Evolutionary conservation across 2,329 filamentous ascomycete species (phyloP).

Genomic region (Escovopsis sp.): DNA sequence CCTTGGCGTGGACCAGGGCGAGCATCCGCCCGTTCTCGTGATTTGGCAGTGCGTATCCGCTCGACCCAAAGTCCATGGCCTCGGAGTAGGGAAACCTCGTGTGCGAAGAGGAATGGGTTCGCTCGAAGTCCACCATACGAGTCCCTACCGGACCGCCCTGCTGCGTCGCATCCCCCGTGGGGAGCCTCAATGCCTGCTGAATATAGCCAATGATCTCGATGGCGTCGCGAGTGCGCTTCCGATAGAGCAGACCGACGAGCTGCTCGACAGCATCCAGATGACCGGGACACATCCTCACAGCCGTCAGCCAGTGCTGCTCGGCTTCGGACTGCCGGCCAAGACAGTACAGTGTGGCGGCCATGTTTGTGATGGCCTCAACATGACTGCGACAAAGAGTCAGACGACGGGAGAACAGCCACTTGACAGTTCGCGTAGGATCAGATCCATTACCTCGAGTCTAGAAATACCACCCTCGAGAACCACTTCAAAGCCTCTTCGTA

Average conservation of each 20-base stretch:
- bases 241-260: conserved; percentile 75
- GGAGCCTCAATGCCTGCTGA: conserved; percentile 51
- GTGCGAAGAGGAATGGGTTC: no score
- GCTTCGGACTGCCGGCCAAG: conserved; percentile 72
- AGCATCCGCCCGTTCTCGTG: conserved; percentile 86
- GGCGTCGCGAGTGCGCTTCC: conserved; percentile 68
- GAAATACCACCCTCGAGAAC: conserved; percentile 48
- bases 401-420: conserved; percentile 14
- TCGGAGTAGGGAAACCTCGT: background rate
- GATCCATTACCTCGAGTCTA: conserved; percentile 41
- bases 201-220: conserved; percentile 77
- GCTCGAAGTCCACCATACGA: background rate
- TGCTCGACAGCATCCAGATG: conserved; percentile 95
- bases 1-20: conserved; percentile 89
- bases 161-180: background rate
- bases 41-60: conserved; percentile 67
- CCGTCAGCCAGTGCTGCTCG: conserved; percentile 68
- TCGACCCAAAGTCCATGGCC: conserved; percentile 17
- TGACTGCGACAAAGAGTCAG: conserved; percentile 40
- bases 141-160: background rate
- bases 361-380: conserved; percentile 85
- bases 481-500: conserved; percentile 63
- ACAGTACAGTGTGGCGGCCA: conserved; percentile 77
- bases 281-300: conserved; percentile 68
- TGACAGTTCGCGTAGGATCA: conserved; percentile 14